Percentiles rank a stretch among this genome's conserved stretches.
Conservation (phyloP, 2,329 filamentous ascomycete species). For the Hymenoscyphus fraxineus region DNA sequence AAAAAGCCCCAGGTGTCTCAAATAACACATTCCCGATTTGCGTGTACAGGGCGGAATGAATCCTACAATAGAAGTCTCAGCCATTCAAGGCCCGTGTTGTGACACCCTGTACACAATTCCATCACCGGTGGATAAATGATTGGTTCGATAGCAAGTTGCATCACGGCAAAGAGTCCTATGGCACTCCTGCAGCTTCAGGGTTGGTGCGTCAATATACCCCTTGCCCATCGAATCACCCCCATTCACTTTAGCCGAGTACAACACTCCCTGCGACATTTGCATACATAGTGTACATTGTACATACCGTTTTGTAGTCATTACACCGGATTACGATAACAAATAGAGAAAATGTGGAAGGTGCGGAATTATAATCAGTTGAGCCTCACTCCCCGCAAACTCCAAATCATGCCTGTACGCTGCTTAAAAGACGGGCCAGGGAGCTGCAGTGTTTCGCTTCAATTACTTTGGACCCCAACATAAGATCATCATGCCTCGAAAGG, state of each 20-base stretch:
- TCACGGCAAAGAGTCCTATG: not conserved
- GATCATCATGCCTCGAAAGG: not conserved
- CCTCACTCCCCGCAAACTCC: not conserved
- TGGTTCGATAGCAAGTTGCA: not conserved
- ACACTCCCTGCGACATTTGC: not conserved
- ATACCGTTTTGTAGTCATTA: not conserved
- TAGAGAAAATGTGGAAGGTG: not conserved
- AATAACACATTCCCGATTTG: not conserved
- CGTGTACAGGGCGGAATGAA: not conserved
- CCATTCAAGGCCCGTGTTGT: not conserved
- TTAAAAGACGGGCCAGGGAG: not conserved
- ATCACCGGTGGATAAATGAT: not conserved
- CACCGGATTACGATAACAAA: not conserved
- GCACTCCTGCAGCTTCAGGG: not conserved
- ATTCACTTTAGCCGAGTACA: not conserved
- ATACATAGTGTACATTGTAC: not conserved
- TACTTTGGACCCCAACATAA: not conserved
- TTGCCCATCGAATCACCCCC: not conserved
- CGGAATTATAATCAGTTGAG: not conserved
- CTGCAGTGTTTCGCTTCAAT: not conserved
- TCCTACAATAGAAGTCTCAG: not conserved
- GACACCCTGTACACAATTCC: not conserved
- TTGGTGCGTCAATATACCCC: not conserved
- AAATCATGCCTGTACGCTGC: not conserved
- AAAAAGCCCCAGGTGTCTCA: not conserved